Evolutionary conservation across 331 rosid genomes (phyloP), one percentile per base, ranked within the genome.

Genomic region (Acacia pycnantha): DNA sequence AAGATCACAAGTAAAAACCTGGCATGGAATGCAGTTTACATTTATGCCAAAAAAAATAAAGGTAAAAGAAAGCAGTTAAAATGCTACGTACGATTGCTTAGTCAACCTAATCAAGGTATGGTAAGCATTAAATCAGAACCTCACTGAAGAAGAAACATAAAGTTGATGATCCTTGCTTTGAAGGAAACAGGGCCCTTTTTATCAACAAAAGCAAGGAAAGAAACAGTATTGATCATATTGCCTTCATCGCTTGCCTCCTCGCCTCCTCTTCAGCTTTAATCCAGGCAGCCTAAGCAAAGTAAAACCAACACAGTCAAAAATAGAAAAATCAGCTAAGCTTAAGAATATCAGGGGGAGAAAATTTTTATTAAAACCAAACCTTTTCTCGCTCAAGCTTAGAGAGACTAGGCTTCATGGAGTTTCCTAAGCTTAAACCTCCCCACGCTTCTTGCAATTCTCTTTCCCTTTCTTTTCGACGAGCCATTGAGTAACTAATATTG

Each of bases 341-440:
- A 41, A 0, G 59, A 46, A 35, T 48, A 68, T 43, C 3, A 75
- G 64, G 50, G 15, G 8, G 6, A 70, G 69, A 27, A 67, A 68
- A 27, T 14, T 41, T 29, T 70, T 65, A 16, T n/a, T 24, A 70
- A 18, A 33, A 76, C 82, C 84, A 81, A 79, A 95, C 98, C 99
- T 93, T 95, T 53, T 95, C 99, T 21, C 83, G 82, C 85, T 95
- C 91, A 77, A 93, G 93, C 88, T 85, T 92, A 13, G 99, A 93
- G 74, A 88, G 80, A 79, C 76, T 84, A 73, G 97, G 95, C 88
- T 74, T 93, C 81, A 93, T 84, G 79, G 97, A 88, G 85, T 90
- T 92, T 62, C 99, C 98, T 83, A 95, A 81, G 85, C 95, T 83
- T 80, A 90, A 48, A 68, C 97, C 98, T 81, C 97, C 98, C 98